phyloP scores from a whole-genome alignment of 345 rosid genomes.

The Arabis hirsuta region DNA sequence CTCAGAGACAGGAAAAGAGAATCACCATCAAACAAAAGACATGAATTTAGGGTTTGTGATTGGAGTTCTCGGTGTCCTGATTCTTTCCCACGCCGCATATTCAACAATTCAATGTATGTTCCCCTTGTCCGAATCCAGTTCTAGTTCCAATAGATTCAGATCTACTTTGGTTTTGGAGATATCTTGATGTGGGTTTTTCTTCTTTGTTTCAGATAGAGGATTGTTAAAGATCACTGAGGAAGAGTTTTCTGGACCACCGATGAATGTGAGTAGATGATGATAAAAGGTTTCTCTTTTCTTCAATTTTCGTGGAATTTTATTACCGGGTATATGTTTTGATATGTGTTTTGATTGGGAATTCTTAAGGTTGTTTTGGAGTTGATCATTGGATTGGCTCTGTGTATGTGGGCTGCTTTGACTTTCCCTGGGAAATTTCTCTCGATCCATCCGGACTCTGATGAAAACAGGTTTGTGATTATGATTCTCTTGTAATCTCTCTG shows the following conservation, averaged over 20 bases:
- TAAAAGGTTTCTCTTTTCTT: constrained; percentile 1
- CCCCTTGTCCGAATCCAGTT: constrained; percentile 2
- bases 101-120: constrained; percentile 81
- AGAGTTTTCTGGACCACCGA: constrained; percentile 81
- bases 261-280: constrained; percentile 54
- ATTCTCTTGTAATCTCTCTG: not conserved
- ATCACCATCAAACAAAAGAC: not conserved
- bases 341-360: constrained; percentile 3
- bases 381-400: constrained; percentile 72
- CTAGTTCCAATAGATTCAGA: not conserved
- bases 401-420: constrained; percentile 90
- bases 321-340: constrained; percentile 1
- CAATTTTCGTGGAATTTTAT: not conserved
- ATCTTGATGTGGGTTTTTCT: constrained; percentile 22
- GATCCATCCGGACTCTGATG: constrained; percentile 89
- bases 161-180: constrained; percentile 5
- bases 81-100: constrained; percentile 91
- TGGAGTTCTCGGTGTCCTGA: constrained; percentile 66
- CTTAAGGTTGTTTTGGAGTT: constrained; percentile 76
- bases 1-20: not conserved
- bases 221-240: constrained; percentile 91
- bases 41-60: constrained; percentile 68
- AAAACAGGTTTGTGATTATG: constrained; percentile 66
- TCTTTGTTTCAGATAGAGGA: constrained; percentile 66
- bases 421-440: constrained; percentile 89